Base-by-base conservation (phyloP, 2,329 filamentous ascomycete genomes). In the Gnomoniopsis sp. region DNA sequence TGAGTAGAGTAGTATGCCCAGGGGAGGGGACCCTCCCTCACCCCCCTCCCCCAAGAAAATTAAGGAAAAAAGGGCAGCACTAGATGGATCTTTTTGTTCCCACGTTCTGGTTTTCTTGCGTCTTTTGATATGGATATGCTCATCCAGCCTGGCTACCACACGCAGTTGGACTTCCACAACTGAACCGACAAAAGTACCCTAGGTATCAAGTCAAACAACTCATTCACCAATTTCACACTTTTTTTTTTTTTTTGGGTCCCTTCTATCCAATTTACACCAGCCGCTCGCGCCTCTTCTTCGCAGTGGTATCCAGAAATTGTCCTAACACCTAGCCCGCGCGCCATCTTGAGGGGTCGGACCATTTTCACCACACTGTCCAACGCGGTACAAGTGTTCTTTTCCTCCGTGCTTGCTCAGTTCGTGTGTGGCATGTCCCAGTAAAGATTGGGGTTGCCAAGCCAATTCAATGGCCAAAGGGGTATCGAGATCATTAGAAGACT, bases 301-400 rank as follows among this genome's bases (percentile, higher is more conserved):
- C 53, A 55, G 53, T 44, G 53, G 53, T 55, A 55, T 55, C 53
- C n/a, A 43, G 19, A 49, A 26, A n/a, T 48, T 23, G 26, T 12
- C 19, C 33, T 19, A 41, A 41, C 44, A 55, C 46, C 46, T 49
- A 44, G 44, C 44, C 44, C 53, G 34, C 53, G 44, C 53, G 44
- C 43, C 33, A 34, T 52, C 15, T 17, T 6, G 30, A 30, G 12
- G 30, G 44, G 47, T 48, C 30, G 44, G 44, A 44, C 26, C 23
- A 15, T 17, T 48, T 34, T 26, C 52, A 54, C 43, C 44, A 30
- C 52, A 30, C 53, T 55, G 33, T 38, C 46, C 22, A 21, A 17
- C 19, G 44, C 34, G 21, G 46, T 49, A 47, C 34, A 41, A 23
- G 7, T 22, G 21, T 55, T 15, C 26, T 30, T 53, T 46, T 17